Evolutionary conservation across 2,329 filamentous ascomycete species (phyloP).

Genomic region (Ascochyta koolunga): DNA sequence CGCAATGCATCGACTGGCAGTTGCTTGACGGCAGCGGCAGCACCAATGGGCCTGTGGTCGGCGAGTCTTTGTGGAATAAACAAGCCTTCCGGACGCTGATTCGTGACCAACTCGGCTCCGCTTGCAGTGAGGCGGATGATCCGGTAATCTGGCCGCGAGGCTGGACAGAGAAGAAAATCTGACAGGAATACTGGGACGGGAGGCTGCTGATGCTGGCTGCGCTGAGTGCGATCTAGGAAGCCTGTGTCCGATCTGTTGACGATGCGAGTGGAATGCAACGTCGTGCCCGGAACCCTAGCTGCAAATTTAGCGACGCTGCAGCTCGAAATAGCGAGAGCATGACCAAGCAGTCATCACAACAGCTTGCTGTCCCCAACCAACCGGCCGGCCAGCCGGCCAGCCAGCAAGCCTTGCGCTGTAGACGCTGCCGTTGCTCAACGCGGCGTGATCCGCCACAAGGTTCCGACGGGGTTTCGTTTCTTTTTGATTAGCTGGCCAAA

Average conservation of each 20-base stretch:
- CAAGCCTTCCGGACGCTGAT: conserved; percentile 35
- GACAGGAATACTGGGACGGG: conserved; percentile 4
- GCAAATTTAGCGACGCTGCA: conserved; percentile 8
- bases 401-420: conserved; percentile 27
- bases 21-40: conserved; percentile 24
- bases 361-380: conserved; percentile 26
- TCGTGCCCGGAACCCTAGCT: conserved; percentile 4
- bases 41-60: conserved; percentile 34
- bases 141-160: conserved; percentile 36
- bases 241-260: conserved; percentile 8
- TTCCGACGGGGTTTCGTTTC: conserved; percentile 37
- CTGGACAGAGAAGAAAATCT: conserved; percentile 28
- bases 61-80: conserved; percentile 38
- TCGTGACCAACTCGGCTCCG: conserved; percentile 33
- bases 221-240: conserved; percentile 13
- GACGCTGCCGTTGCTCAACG: conserved; percentile 29
- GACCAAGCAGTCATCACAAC: conserved; percentile 30
- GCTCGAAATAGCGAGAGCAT: conserved; percentile 33
- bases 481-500: conserved; percentile 41
- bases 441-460: conserved; percentile 41
- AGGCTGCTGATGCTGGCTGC: conserved; percentile 23
- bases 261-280: conserved; percentile 9
- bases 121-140: conserved; percentile 37
- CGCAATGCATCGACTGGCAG: conserved; percentile 22
- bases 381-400: conserved; percentile 23